phyloP scores from a whole-genome alignment of 768 basidiomycete genomes.

The Leccinum arenicola region DNA sequence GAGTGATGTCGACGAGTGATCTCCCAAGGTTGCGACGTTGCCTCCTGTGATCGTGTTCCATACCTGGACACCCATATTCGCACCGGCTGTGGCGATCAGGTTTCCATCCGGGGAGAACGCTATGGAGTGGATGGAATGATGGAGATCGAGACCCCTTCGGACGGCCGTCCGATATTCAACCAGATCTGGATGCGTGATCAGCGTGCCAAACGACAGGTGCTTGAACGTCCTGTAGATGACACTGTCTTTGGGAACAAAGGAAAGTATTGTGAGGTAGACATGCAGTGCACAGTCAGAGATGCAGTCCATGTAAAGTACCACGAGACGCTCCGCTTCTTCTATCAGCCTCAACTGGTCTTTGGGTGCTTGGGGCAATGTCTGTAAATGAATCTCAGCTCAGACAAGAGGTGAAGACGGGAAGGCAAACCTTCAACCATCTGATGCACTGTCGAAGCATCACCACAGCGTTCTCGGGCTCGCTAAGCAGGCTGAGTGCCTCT shows the following conservation, averaged over 20 bases:
- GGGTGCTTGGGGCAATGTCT: conserved; percentile 9
- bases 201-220: too few species aligned
- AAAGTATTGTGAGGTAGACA: conserved; percentile 13
- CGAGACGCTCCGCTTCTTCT: not conserved
- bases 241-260: conserved; percentile 1
- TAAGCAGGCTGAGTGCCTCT: conserved; percentile 14
- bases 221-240: too few species aligned
- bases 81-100: conserved; percentile 17
- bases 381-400: not conserved
- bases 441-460: conserved; percentile 13
- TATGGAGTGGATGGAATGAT: conserved; percentile 11
- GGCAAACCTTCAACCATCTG: conserved; percentile 14
- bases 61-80: conserved; percentile 18
- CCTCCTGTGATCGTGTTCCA: conserved; percentile 21
- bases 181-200: too few species aligned
- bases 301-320: conserved; percentile 19
- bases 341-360: conserved; percentile 6
- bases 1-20: conserved; percentile 2
- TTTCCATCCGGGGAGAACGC: conserved; percentile 12
- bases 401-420: not conserved
- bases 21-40: conserved; percentile 21
- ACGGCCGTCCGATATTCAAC: not conserved
- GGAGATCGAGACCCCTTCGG: conserved; percentile 1
- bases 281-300: conserved; percentile 23
- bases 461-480: conserved; percentile 13